Percentiles rank a stretch among this genome's conserved stretches.
These are phyloP conservation scores for Boletus tylopilopsis DNA, from an alignment of 768 basidiomycete species.

Conservation along the genomic window DNA sequence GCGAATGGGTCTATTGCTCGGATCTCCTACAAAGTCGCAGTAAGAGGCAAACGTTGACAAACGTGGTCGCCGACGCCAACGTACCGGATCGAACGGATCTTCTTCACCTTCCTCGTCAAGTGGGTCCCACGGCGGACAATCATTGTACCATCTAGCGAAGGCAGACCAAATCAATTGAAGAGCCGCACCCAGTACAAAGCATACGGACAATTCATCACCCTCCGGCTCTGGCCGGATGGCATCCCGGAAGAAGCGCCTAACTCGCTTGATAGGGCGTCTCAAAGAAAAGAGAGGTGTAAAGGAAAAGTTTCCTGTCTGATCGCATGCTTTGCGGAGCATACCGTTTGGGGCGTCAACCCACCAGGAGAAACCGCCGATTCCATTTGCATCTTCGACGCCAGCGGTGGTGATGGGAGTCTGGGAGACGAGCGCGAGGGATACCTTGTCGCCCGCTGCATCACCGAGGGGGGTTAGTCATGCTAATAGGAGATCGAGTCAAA, in stretches of 20 bases:
- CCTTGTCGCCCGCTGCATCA: constrained; percentile 17
- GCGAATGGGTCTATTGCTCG: constrained; percentile 11
- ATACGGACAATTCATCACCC: constrained; percentile 22
- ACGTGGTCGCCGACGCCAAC: not conserved
- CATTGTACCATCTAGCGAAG: constrained; percentile 18
- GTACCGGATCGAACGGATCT: constrained; percentile 17
- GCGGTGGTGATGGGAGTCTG: not conserved
- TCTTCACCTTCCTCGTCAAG: constrained; percentile 25
- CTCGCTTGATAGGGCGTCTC: constrained; percentile 10
- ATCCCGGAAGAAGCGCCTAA: constrained; percentile 16
- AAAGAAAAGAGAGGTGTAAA: constrained; percentile 23
- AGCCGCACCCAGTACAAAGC: not conserved
- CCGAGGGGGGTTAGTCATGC: not conserved
- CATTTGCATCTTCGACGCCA: not conserved
- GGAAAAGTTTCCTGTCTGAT: constrained; percentile 8
- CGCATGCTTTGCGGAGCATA: constrained; percentile 19
- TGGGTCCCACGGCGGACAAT: constrained; percentile 23
- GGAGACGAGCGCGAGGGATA: constrained; percentile 22
- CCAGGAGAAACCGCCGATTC: constrained; percentile 12
- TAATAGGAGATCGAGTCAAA: not conserved
- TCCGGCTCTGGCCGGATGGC: constrained; percentile 2
- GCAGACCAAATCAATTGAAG: not conserved
- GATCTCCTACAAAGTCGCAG: not conserved
- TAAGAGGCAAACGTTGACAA: not conserved
- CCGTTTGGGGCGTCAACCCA: constrained; percentile 11